Conservation (phyloP, 805 yeast species). For the Ogataea ramenticola region DNA sequence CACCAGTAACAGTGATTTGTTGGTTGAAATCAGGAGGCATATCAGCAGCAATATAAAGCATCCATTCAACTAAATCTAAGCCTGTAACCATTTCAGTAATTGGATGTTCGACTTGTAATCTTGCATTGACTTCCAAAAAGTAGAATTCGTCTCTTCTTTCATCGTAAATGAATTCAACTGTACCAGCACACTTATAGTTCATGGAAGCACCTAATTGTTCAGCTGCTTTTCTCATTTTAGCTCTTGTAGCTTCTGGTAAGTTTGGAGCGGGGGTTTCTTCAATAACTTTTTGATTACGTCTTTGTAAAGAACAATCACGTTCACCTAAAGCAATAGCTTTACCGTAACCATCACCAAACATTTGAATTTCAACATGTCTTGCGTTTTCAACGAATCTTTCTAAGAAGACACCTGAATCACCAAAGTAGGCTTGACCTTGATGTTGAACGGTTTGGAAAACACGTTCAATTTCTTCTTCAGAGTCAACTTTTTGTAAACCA, state of each 20-base stretch:
- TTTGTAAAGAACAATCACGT: conserved; percentile 94
- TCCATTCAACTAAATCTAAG: conserved; percentile 93
- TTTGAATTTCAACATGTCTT: conserved; percentile 93
- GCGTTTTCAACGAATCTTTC: conserved; percentile 94
- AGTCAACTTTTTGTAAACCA: conserved; percentile 90
- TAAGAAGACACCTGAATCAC: conserved; percentile 91
- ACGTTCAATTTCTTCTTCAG: conserved; percentile 68
- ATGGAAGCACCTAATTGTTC: conserved; percentile 74
- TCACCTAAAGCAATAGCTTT: conserved; percentile 92
- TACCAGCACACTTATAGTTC: conserved; percentile 95
- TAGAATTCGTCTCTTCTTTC: conserved; percentile 81
- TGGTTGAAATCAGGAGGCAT: conserved; percentile 71
- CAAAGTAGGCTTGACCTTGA: conserved; percentile 89
- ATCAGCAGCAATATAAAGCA: conserved; percentile 88
- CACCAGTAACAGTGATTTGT: conserved; percentile 62
- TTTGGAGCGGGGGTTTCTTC: conserved; percentile 99
- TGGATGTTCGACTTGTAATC: conserved; percentile 97
- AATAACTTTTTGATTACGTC: conserved; percentile 93
- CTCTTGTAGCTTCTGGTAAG: conserved; percentile 73
- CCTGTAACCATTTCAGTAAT: conserved; percentile 95
- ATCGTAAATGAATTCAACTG: conserved; percentile 93
- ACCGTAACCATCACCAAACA: conserved; percentile 94
- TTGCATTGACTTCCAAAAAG: conserved; percentile 92
- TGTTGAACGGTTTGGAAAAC: conserved; percentile 89
- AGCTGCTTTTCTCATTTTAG: conserved; percentile 71